phyloP scores from a whole-genome alignment of 148 eudicot genomes.

The Talinum fruticosum region DNA sequence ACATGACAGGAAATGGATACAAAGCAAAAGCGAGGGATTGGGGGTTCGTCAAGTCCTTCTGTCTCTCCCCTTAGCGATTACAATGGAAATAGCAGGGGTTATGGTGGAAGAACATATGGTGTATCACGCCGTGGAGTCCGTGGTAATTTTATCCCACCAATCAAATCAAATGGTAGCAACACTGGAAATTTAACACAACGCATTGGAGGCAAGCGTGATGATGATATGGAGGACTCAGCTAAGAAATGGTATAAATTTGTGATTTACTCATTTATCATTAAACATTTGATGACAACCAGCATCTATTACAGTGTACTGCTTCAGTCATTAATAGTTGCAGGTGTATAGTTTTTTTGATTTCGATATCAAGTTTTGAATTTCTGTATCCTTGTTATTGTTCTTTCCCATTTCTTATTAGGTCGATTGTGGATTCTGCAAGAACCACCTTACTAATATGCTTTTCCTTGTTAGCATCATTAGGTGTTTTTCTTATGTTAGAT shows the following conservation, averaged over 20 bases:
- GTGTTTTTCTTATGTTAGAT: neutral
- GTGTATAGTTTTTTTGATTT: neutral
- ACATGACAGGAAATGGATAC: constrained; percentile 77
- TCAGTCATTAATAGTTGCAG: neutral
- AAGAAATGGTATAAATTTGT: constrained; percentile 72
- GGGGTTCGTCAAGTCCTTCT: constrained; percentile 60
- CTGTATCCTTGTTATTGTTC: neutral
- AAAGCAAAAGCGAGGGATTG: constrained; percentile 65
- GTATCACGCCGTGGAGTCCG: constrained; percentile 91
- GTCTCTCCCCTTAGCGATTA: constrained; percentile 65
- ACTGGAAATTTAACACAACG: constrained; percentile 61
- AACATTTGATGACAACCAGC: neutral
- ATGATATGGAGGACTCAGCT: constrained; percentile 72
- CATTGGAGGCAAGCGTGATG: constrained; percentile 69
- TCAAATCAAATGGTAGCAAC: constrained; percentile 69
- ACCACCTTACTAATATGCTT: neutral
- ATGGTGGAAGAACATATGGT: constrained; percentile 73
- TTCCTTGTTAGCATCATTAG: neutral
- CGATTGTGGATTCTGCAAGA: neutral
- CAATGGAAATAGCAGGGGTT: constrained; percentile 43
- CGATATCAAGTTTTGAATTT: neutral
- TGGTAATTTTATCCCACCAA: constrained; percentile 95
- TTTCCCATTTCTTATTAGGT: neutral
- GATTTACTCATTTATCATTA: neutral
- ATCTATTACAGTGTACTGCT: neutral